Conservation (phyloP, 2,329 filamentous ascomycete species). For the Eurotiales sp. region DNA sequence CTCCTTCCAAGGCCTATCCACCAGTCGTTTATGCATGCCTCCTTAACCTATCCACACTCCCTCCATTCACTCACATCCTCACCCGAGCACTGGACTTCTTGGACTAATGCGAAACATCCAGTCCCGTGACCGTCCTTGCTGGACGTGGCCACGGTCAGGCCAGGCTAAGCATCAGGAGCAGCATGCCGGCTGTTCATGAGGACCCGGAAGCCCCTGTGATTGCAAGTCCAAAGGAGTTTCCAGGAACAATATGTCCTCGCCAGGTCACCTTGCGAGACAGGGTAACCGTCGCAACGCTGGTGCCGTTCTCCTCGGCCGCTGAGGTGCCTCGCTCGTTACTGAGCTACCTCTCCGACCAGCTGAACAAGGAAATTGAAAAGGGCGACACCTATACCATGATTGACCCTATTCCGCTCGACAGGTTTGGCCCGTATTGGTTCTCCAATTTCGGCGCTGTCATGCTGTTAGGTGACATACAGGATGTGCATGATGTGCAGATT, state of each 20-base stretch:
- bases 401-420: conserved; percentile 67
- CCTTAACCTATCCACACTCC: background rate
- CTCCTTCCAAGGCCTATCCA: background rate
- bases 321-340: conserved; percentile 74
- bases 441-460: conserved; percentile 86
- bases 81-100: background rate
- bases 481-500: conserved; percentile 51
- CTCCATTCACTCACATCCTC: too few species aligned
- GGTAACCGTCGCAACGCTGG: conserved; percentile 75
- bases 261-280: conserved; percentile 81
- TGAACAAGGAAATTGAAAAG: conserved; percentile 87
- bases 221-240: conserved; percentile 49
- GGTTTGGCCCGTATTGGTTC: conserved; percentile 84
- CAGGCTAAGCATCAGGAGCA: too few species aligned
- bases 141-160: conserved; percentile 19
- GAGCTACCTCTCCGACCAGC: conserved; percentile 73
- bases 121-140: conserved; percentile 31
- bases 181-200: conserved; percentile 36
- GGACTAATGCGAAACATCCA: conserved; percentile 21
- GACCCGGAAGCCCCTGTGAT: conserved; percentile 29
- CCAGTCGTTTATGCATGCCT: background rate
- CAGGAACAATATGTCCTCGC: conserved; percentile 64
- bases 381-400: conserved; percentile 91
- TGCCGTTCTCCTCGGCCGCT: conserved; percentile 73
- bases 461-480: conserved; percentile 71